Evolutionary conservation across 495 filamentous ascomycete species (phyloP), one percentile per base, ranked within the genome.

Genomic region (Aspergillus cristatus): DNA sequence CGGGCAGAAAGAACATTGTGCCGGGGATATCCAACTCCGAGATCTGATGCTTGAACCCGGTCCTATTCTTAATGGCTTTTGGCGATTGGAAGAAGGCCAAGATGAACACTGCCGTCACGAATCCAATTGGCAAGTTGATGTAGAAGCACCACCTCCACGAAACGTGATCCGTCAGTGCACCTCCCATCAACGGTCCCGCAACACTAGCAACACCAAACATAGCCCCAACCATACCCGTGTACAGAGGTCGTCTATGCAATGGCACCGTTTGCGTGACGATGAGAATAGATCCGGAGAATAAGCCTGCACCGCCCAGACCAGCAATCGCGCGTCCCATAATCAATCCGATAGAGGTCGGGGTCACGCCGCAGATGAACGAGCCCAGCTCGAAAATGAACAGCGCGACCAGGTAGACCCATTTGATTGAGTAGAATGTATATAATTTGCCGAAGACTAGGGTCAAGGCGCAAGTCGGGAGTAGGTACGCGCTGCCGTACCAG

Each of bases 301-400:
- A 74, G 26, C 85, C 89, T 1, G 89, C 84, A 3, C 74, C 71
- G 14, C 88, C 89, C n/a, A 94, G 43, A 15, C 89, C 89, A 14
- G 87, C 83, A 32, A 95, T 67, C 10, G 89, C 87, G 18, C 90
- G 79, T 8, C 90, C 89, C 40, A 90, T 56, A 45, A 95, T 94
- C 20, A 96, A 67, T 3, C 76, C 75, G 0, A 76, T 63, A 1
- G 83, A 89, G 37, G 61, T 83, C 1, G 84, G 82, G 1, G 89
- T 82, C 1, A 77, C 73, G 17, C 75, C 89, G 55, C 87, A 94
- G 43, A 95, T 62, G 28, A 87, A 58, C n/a, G 78, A 84, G n/a
- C 90, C 89, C 10, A 93, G 32, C 48, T 94, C 87, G 58, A 96
- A 95, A 46, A 94, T 57, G 29, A 58, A 57, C 41, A 94, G 79